Base-by-base conservation (phyloP, 192 early-diverging fungal species). In the Podila clonocystis region DNA sequence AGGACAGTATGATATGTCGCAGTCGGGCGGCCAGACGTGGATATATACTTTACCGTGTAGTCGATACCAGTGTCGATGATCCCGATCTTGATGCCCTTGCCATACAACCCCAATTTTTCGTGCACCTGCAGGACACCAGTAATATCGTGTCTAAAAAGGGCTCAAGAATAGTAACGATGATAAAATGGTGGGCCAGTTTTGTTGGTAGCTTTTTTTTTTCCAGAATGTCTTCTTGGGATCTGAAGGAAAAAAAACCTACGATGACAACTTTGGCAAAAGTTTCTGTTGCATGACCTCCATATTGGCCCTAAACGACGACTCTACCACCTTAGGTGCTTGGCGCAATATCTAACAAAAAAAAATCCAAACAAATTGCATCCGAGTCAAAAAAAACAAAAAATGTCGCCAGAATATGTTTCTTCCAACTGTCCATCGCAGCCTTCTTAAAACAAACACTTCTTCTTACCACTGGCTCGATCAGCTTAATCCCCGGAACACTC, bases 121-220 rank as follows among this genome's bases (percentile, higher is more conserved):
- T 74, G 74, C 24, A 63, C 70, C 19, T 58, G 19, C 45, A n/a
- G 24, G 30, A 86, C 70, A 6, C 85, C 85, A 38, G 82, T 86
- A 9, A 62, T 15, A 24, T 83, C 55, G 60, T 86, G 62, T 22
- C 62, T 61, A 31, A 7, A 22, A 24, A 7, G 55, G 9, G 24
- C 33, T 19, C 59, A 17, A 2, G 6, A 4, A 60, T 3, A 60
- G 7, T 15, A 59, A 45, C n/a, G 41, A 45, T 3, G 8, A 30
- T 33, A 15, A 29, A 24, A 12, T 20, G 5, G 2, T 28, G 9
- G n/a, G 11, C 3, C 34, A 63, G 5, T 29, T 60, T 59, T 60
- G 58, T 24, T 61, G 12, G 15, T 31, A 4, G 12, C 28, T 12
- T 33, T 61, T 33, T 28, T 30, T 28, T 24, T 61, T 61, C 11